Evolutionary conservation across 805 yeast species (phyloP), one percentile per base, ranked within the genome.

Genomic region (Alloascoidea africana): DNA sequence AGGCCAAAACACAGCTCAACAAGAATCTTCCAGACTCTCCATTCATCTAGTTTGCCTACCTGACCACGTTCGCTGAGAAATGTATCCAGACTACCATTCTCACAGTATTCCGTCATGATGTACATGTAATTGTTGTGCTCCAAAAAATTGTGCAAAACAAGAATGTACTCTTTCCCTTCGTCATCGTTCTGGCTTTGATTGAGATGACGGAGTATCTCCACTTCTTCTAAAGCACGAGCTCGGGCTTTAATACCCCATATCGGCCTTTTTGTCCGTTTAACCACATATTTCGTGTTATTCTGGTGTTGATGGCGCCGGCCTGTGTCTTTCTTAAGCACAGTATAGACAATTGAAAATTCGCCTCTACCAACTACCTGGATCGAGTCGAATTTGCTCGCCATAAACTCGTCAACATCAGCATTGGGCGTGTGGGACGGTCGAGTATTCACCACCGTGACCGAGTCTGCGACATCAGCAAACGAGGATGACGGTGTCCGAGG

Each of bases 11-110:
- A 58, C 14, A 87, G 65, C 53, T 89, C 98, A 37, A 80, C 77
- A 46, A 91, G 63, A 34, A 91, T 89, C 59, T 91, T 91, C 98
- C 98, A 91, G 32, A 89, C 87, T 47, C 98, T 70, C 80, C 96
- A 91, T 55, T 91, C 98, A 53, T 91, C 98, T 37, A 91, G 65
- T 47, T 77, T 76, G 18, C 83, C 71, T 32, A 76, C 67, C 36
- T 78, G 74, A 16, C 84, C 85, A 53, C 76, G 78, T 45, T 82
- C 93, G 19, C 75, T 67, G 38, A 91, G 56, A 50, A 89, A 91
- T 41, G 73, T 72, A 50, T 77, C 91, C 41, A 91, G 59, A 16
- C 91, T 82, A 2, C 97, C 97, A 52, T 87, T 91, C 50, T 87
- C 97, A 59, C 96, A 91, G 56, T 63, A 87, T 47, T 89, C 96